Conservation (phyloP, 495 filamentous ascomycete genomes). For the Lepidopterella palustris region DNA sequence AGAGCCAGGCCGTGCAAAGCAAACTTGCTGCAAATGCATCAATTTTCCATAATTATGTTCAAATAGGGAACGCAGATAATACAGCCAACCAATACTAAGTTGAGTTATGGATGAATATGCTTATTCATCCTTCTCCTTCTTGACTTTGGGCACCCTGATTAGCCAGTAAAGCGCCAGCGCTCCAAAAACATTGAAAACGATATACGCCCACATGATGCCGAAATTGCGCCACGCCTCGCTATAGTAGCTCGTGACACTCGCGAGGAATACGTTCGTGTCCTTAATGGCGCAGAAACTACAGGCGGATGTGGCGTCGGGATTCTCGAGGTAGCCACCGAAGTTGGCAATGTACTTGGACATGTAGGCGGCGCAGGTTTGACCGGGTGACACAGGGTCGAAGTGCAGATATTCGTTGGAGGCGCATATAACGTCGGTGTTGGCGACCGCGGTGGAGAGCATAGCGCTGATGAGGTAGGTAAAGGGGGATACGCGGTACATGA, state of each 20-base stretch:
- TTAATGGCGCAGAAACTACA: slow-evolving; percentile 35
- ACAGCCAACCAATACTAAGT: no score
- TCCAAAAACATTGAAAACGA: slow-evolving; percentile 37
- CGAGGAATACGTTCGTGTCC: slow-evolving; percentile 37
- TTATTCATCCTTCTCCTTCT: slow-evolving; percentile 25
- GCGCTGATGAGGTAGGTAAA: slow-evolving; percentile 40
- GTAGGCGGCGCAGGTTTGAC: slow-evolving; percentile 35
- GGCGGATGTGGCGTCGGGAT: slow-evolving; percentile 26
- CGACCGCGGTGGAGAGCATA: slow-evolving; percentile 37
- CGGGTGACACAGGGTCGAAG: slow-evolving; percentile 28
- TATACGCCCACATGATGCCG: slow-evolving; percentile 46
- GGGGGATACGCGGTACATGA: slow-evolving; percentile 41
- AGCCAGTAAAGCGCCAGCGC: slow-evolving; percentile 39
- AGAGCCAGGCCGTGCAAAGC: no score
- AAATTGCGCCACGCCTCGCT: slow-evolving; percentile 39
- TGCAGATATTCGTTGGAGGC: slow-evolving; percentile 37
- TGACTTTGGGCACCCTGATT: slow-evolving; percentile 36
- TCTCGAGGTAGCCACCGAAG: slow-evolving; percentile 30
- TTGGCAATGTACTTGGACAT: slow-evolving; percentile 25
- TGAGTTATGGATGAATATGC: no score
- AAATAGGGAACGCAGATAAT: no score
- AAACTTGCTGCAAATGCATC: no score
- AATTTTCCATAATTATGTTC: no score
- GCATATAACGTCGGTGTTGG: slow-evolving; percentile 35
- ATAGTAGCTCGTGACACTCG: slow-evolving; percentile 28